A percentile compares a stretch with the other conserved stretches of the same genome.
Conservation (phyloP, 306 rosid species). For the Lathyrus tuberosus region DNA sequence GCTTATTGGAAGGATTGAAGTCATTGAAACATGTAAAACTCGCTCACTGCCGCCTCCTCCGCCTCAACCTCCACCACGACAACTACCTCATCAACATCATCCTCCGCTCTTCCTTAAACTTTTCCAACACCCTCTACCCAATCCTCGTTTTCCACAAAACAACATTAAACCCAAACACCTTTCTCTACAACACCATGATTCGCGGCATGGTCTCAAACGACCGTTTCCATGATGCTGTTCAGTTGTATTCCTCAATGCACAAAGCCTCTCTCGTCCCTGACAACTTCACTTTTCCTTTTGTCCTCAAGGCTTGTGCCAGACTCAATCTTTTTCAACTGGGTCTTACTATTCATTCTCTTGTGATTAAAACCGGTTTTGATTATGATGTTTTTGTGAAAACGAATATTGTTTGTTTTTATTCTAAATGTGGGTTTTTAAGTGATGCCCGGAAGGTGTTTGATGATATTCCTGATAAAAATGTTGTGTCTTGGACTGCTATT, state of each 20-base stretch:
- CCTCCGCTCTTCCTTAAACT: conserved; percentile 48
- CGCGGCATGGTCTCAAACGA: conserved; percentile 63
- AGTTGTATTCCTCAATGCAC: conserved; percentile 52
- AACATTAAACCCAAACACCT: conserved; percentile 46
- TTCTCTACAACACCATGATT: conserved; percentile 64
- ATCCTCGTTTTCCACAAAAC: conserved; percentile 47
- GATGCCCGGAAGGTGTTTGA: conserved; percentile 62
- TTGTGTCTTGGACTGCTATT: conserved; percentile 72
- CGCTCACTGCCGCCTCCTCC: conserved; percentile 60
- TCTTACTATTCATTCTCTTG: conserved; percentile 52
- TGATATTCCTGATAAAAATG: conserved; percentile 60
- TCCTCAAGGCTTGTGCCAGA: conserved; percentile 67
- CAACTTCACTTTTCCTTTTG: conserved; percentile 64
- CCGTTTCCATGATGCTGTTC: conserved; percentile 50
- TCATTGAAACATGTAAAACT: conserved; percentile 58
- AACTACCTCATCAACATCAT: conserved; percentile 55
- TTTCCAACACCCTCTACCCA: conserved; percentile 42
- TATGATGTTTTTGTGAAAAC: conserved; percentile 65
- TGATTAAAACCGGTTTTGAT: conserved; percentile 61
- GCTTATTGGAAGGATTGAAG: conserved; percentile 47
- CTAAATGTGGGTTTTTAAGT: conserved; percentile 46
- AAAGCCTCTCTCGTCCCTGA: conserved; percentile 41
- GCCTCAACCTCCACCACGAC: conserved; percentile 57
- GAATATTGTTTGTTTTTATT: conserved; percentile 54
- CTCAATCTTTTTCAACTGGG: conserved; percentile 49